Base-by-base conservation (phyloP, 31 red algal species). In the Porphyra umbilicalis region DNA sequence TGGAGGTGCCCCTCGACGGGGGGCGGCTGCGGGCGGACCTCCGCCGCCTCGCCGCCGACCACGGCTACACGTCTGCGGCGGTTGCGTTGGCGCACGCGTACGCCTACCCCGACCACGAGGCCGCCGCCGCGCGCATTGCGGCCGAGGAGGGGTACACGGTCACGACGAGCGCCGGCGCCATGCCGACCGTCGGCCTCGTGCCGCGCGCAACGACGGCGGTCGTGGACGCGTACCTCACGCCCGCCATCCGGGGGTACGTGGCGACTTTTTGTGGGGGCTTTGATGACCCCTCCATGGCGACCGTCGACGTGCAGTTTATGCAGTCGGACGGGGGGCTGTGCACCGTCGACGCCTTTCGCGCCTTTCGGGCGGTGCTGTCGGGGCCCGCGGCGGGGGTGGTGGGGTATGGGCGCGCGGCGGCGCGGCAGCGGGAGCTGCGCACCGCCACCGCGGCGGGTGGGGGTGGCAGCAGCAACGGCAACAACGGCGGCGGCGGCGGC, bases 381-480 rank as follows among this genome's bases (percentile, higher is more conserved):
- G 97, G 97, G 30, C 97, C 97, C 38, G 97, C 97, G 29, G 97
- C 93, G 57, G 97, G 97, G 35, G 93, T 99, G 29, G 91, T 99
- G 16, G 97, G 97, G 20, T 95, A 89, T 75, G 90, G 79, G 30
- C 80, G 82, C 39, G 83, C 97, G 9, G 57, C 80, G 39, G 34
- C 88, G 80, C 71, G 85, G 67, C 74, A 85, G 77, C 76, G 4
- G 36, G 76, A 75, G 18, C n/a, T n/a, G 46, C 57, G 39, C 42
- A 36, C 42, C 33, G 10, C n/a, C n/a, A n/a, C n/a, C n/a, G 83
- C 36, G 83, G 36, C 31, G 9, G 37, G 83, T 42, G 33, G 76
- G 6, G 37, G 78, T 34, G 35, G 38, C 36, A 1, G 78, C 35
- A 14, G 78, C 35, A 14, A 20, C 35, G 34, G 35, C 78, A 15